phyloP scores from a whole-genome alignment of 371 early-diverging fungal genomes.

The Chytridium lagenaria region DNA sequence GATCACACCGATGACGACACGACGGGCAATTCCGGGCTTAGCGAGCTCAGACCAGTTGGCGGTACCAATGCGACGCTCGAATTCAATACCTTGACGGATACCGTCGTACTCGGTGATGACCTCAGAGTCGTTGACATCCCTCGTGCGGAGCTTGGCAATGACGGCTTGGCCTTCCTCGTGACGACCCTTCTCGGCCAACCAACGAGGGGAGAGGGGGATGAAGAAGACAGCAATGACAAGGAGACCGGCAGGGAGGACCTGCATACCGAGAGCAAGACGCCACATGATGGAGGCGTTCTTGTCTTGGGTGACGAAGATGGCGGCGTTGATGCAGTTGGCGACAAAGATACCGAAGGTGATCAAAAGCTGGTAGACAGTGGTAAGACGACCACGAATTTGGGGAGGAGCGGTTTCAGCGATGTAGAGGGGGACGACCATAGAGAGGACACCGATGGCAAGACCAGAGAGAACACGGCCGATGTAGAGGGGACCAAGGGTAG shows the following conservation, averaged over 20 bases:
- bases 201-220: conserved; percentile 91
- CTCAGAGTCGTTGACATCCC: conserved; percentile 54
- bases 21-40: conserved; percentile 52
- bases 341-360: conserved; percentile 62
- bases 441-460: conserved; percentile 82
- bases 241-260: conserved; percentile 74
- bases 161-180: conserved; percentile 68
- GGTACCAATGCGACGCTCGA: conserved; percentile 70
- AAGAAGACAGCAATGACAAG: conserved; percentile 71
- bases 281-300: conserved; percentile 53
- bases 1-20: conserved; percentile 62
- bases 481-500: conserved; percentile 61
- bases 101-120: conserved; percentile 73
- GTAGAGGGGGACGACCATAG: conserved; percentile 89
- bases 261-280: conserved; percentile 83
- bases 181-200: conserved; percentile 75
- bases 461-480: conserved; percentile 76
- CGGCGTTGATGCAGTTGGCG: conserved; percentile 34
- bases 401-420: conserved; percentile 90
- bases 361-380: conserved; percentile 88
- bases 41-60: conserved; percentile 77
- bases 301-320: conserved; percentile 48
- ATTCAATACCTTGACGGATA: conserved; percentile 67
- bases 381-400: conserved; percentile 82
- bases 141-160: conserved; percentile 72